A percentile compares a stretch with the other conserved stretches of the same genome.
Conservation (phyloP, 768 basidiomycete species). For the Termitomyces sp. region DNA sequence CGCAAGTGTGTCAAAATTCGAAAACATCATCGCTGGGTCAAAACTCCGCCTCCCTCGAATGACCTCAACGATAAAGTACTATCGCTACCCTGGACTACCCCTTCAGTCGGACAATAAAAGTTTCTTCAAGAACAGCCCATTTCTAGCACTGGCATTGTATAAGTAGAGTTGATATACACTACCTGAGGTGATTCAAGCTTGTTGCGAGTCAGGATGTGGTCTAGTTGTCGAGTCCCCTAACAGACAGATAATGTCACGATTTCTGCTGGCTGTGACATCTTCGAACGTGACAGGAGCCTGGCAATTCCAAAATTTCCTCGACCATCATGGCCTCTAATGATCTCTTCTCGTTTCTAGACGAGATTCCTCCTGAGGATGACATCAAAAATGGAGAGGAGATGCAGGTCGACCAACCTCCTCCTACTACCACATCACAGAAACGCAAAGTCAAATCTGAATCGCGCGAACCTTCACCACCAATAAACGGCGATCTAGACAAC, state of each 20-base stretch:
- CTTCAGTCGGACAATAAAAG: too few relatives aligned
- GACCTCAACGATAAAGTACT: too few relatives aligned
- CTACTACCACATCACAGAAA: slow-evolving; percentile 26
- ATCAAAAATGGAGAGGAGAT: slow-evolving; percentile 28
- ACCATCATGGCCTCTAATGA: slow-evolving; percentile 40
- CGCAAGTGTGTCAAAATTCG: too few relatives aligned
- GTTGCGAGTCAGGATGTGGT: too few relatives aligned
- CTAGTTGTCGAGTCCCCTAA: too few relatives aligned
- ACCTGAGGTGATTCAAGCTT: too few relatives aligned
- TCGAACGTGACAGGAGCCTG: background rate
- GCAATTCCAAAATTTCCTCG: slow-evolving; percentile 12
- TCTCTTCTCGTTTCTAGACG: slow-evolving; percentile 67
- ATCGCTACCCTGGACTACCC: too few relatives aligned
- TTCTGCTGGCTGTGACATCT: background rate
- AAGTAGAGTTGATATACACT: too few relatives aligned
- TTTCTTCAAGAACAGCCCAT: too few relatives aligned
- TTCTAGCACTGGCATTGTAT: too few relatives aligned
- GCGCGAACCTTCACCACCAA: slow-evolving; percentile 10
- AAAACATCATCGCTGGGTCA: too few relatives aligned
- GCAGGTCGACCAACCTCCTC: slow-evolving; percentile 15
- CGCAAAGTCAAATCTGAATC: slow-evolving; percentile 33
- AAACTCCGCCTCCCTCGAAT: too few relatives aligned
- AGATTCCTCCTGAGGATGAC: slow-evolving; percentile 30
- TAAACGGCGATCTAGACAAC: slow-evolving; percentile 21
- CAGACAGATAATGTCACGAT: background rate